phyloP scores from a whole-genome alignment of 495 filamentous ascomycete genomes.

The Aspergillus cavernicola region DNA sequence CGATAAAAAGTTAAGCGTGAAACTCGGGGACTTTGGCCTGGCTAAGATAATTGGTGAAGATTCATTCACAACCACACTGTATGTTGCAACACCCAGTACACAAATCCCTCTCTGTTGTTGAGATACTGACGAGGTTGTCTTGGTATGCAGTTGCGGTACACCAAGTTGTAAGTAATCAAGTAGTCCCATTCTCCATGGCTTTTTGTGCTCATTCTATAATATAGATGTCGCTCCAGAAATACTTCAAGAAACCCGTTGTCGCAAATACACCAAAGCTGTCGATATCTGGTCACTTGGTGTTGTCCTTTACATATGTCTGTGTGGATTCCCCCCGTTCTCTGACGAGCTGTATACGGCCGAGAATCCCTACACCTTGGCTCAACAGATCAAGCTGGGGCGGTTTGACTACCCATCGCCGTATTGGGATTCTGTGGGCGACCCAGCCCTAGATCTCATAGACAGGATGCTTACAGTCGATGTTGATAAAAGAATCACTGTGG shows the following conservation, averaged over 20 bases:
- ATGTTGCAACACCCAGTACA: constrained; percentile 26
- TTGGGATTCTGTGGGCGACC: constrained; percentile 90
- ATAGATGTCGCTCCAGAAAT: constrained; percentile 96
- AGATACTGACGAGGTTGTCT: constrained; percentile 10
- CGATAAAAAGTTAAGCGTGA: constrained; percentile 79
- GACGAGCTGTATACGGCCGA: constrained; percentile 79
- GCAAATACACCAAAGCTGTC: constrained; percentile 91
- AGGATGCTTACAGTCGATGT: constrained; percentile 88
- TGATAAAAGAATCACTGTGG: constrained; percentile 77
- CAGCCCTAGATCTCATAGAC: constrained; percentile 91
- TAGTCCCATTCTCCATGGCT: neutral
- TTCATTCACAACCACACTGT: constrained; percentile 94
- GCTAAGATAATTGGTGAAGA: constrained; percentile 99
- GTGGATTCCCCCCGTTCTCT: constrained; percentile 95
- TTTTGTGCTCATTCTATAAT: constrained; percentile 17
- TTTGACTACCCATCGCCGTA: constrained; percentile 98
- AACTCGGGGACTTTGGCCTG: constrained; percentile 94
- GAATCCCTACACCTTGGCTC: constrained; percentile 80
- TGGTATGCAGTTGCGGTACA: constrained; percentile 68
- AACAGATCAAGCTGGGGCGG: constrained; percentile 82
- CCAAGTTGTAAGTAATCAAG: constrained; percentile 64
- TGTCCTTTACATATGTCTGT: constrained; percentile 98
- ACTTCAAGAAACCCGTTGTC: constrained; percentile 67
- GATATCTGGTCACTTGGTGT: constrained; percentile 98
- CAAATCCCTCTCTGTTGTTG: neutral